These are phyloP conservation scores for Colletotrichum lini DNA, from an alignment of 2,329 filamentous ascomycete species.

Conservation along the genomic window DNA sequence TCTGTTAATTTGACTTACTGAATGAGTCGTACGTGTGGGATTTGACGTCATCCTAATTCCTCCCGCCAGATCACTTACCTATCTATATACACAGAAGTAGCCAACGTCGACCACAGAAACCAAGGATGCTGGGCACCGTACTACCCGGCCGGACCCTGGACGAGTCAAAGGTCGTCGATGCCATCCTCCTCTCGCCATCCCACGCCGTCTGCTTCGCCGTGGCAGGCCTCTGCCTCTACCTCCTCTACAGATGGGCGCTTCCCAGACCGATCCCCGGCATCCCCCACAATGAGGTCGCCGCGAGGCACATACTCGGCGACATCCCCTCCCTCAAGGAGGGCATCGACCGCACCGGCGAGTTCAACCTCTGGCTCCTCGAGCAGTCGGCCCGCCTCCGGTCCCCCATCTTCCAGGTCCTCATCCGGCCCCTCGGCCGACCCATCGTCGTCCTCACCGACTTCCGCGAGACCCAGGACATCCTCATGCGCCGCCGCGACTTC, in stretches of 20 bases:
- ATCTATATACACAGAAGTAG: too few relatives aligned
- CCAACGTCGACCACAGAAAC: too few relatives aligned
- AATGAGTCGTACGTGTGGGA: neutral
- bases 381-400: constrained; percentile 50
- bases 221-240: neutral
- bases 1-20: too few relatives aligned
- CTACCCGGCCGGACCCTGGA: constrained; percentile 4
- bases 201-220: neutral
- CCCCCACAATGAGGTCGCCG: constrained; percentile 58
- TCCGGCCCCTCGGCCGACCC: constrained; percentile 59
- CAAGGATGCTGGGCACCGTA: constrained; percentile 13
- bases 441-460: constrained; percentile 60
- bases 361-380: constrained; percentile 31
- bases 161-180: neutral
- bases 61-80: too few relatives aligned
- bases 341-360: constrained; percentile 46
- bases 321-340: constrained; percentile 56
- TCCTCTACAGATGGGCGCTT: constrained; percentile 44
- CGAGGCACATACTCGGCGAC: constrained; percentile 57
- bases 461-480: constrained; percentile 55
- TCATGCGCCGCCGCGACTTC: constrained; percentile 61
- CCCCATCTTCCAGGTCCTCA: constrained; percentile 63
- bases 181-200: neutral
- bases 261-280: constrained; percentile 62
- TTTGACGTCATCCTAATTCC: neutral